phyloP scores from a whole-genome alignment of 352 stramenopile species.

The Thalassiosira hispida region DNA sequence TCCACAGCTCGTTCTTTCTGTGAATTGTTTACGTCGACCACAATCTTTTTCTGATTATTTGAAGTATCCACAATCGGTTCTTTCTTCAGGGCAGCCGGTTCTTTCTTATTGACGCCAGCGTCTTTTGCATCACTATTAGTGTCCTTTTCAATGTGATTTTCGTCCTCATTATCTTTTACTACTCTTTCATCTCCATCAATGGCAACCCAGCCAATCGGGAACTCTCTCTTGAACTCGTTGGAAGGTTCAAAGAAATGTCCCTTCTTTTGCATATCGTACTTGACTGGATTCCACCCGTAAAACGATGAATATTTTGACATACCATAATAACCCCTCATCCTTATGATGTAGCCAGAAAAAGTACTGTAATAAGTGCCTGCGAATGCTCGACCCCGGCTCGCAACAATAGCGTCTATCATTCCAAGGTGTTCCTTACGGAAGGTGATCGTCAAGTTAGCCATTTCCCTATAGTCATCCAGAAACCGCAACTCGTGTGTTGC shows the following conservation, averaged over 20 bases:
- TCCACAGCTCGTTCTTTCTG: neutral
- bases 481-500: constrained; percentile 63
- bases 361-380: constrained; percentile 78
- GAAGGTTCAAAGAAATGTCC: constrained; percentile 45
- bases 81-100: neutral
- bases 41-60: too few species aligned
- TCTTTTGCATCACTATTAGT: neutral
- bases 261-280: constrained; percentile 57
- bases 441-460: constrained; percentile 56
- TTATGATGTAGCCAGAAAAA: constrained; percentile 82
- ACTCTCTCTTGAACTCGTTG: constrained; percentile 70
- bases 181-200: constrained; percentile 75
- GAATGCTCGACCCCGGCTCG: constrained; percentile 50
- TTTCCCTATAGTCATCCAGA: constrained; percentile 78
- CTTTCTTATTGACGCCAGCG: too few species aligned
- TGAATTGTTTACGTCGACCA: too few species aligned
- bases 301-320: constrained; percentile 49
- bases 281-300: constrained; percentile 52
- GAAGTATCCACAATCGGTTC: neutral
- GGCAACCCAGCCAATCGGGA: constrained; percentile 71
- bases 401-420: constrained; percentile 73
- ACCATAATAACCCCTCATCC: constrained; percentile 80
- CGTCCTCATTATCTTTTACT: constrained; percentile 52
- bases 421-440: constrained; percentile 75
- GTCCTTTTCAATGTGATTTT: constrained; percentile 2